Base-by-base conservation (phyloP, 257 asterid genomes). In the Solanum lignicaule region DNA sequence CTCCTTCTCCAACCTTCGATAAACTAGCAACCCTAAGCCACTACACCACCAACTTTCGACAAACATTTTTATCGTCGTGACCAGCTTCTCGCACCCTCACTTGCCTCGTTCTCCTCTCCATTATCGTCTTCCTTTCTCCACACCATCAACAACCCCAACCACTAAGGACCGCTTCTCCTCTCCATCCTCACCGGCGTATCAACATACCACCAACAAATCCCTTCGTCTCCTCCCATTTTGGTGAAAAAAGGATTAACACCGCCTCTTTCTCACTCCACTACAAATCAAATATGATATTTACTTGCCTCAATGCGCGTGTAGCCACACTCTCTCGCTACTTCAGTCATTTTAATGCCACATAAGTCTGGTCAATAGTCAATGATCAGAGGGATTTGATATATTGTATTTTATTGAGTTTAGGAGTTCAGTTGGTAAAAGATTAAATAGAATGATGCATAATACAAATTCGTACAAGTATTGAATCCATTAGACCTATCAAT, bases 351-450 rank as follows among this genome's bases (percentile, higher is more conserved):
- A 16, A 16, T 2, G 21, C 0, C 23, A 52, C 8, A 16, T 52
- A 52, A 0, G 9, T 52, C 9, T 6, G 1, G 0, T 52, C 9
- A 52, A 52, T 52, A 52, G 4, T 16, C 23, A 52, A 16, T 52
- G 62, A 1, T 6, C 3, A 52, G 0, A 6, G 0, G 1, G 3
- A 0, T 52, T 52, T 52, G 0, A 2, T 5, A 2, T 52, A 16
- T 16, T 52, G 4, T 16, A 0, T 52, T 16, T 52, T 52, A 52
- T 16, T 16, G 0, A 52, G 9, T 16, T 52, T 16, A 52, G 16
- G 0, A 16, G 4, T 16, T 52, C 1, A 52, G 0, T 46, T 13
- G 6, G 0, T 13, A 46, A 46, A 46, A 46, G 0, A 46, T 46
- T 46, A 46, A 46, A 0, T 46, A 46, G 55, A 43, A 43, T 43